Base-by-base conservation (phyloP, 371 early-diverging fungal species). In the Apophysomyces sp. region DNA sequence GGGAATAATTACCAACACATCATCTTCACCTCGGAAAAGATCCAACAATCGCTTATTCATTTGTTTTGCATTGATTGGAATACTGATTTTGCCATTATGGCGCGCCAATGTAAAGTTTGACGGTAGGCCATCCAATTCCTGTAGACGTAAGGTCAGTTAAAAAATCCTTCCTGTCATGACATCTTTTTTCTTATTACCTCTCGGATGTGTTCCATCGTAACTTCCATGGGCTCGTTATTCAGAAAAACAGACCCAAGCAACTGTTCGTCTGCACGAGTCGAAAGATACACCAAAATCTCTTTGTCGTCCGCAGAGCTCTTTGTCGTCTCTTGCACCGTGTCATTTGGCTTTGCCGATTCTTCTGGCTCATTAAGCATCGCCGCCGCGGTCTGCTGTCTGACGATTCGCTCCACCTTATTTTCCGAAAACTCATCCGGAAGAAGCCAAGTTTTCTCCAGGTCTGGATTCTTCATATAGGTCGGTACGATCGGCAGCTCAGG, bases 361-460 rank as follows among this genome's bases (percentile, higher is more conserved):
- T 55, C 60, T 27, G 64, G 3, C 21, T 21, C 44, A 44, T 44
- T 44, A 21, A 13, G 29, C 52, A 3, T 72, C 67, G 9, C 12
- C 54, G n/a, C 44, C 4, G 74, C 76, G 7, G 56, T 53, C 52
- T 71, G 69, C 36, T 62, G 60, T 34, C 73, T 62, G 18, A 74
- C 37, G 3, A 76, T 53, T 27, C 70, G 68, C 61, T 68, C 75
- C 26, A 77, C 57, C 32, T 77, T 76, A 27, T 80, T 73, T 26
- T 82, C 82, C 0, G 86, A 70, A 27, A 84, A 82, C 28, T 88
- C 88, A 5, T 90, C 89, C 0, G 92, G 92, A 52, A 83, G 65
- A 4, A 84, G 77, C 92, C 92, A 92, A 12, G 86, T 74, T 68
- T 90, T 89, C 54, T 81, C 77, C 24, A 90, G 75, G 52, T 92